Evolutionary conservation across 1,284 basidiomycete species (phyloP).

Genomic region (Ceratobasidium sp.): DNA sequence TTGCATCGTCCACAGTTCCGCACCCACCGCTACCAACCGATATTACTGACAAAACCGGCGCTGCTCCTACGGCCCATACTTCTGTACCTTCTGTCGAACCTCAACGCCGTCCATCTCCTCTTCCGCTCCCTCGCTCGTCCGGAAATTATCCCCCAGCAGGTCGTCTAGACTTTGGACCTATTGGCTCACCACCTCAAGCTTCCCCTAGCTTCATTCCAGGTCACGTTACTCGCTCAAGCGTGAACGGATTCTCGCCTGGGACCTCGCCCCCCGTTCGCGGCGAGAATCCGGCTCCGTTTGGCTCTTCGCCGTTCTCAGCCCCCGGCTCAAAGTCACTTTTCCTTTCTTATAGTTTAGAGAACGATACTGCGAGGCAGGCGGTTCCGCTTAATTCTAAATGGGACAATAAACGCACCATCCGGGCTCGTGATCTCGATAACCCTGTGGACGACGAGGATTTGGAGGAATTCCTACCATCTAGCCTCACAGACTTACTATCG

Average conservation of each 20-base stretch:
- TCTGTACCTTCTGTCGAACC: slow-evolving; percentile 25
- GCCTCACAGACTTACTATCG: slow-evolving; percentile 87
- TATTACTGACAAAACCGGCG: slow-evolving; percentile 22
- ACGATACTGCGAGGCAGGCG: slow-evolving; percentile 49
- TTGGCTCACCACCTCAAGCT: slow-evolving; percentile 76
- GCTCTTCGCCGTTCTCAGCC: slow-evolving; percentile 75
- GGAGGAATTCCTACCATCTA: slow-evolving; percentile 90
- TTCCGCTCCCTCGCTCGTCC: slow-evolving; percentile 66
- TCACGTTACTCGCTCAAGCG: slow-evolving; percentile 48
- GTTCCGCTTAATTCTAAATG: slow-evolving; percentile 43
- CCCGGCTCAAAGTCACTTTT: slow-evolving; percentile 74
- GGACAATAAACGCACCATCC: slow-evolving; percentile 53
- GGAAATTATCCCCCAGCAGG: slow-evolving; percentile 13
- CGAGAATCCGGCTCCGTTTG: slow-evolving; percentile 45
- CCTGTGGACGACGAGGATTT: slow-evolving; percentile 80
- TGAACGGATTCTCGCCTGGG: slow-evolving; percentile 66
- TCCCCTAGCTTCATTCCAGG: slow-evolving; percentile 51
- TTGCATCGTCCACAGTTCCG: slow-evolving; percentile 45
- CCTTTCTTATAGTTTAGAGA: slow-evolving; percentile 60
- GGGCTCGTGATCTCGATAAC: slow-evolving; percentile 52
- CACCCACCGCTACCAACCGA: slow-evolving; percentile 41
- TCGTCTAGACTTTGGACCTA: slow-evolving; percentile 73
- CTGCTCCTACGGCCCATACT: not conserved
- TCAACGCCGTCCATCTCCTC: slow-evolving; percentile 57
- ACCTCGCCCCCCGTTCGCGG: slow-evolving; percentile 61